A percentile compares a stretch with the other conserved stretches of the same genome.
Conservation (phyloP, 169 alveolate genomes). For the Hepatocystis sp. region DNA sequence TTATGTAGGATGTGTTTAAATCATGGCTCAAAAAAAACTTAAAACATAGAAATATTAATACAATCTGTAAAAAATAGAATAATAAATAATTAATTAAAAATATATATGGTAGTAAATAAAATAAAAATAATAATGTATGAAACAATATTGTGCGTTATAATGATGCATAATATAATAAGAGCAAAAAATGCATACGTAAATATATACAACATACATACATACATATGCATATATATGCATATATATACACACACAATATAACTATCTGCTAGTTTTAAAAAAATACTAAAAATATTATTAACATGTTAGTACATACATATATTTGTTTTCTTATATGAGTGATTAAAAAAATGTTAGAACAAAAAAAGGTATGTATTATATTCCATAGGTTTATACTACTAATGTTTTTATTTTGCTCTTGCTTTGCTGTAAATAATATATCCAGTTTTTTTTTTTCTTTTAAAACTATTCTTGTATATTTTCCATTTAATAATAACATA, state of each 20-base stretch:
- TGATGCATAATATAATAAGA: too few species aligned
- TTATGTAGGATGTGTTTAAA: background rate
- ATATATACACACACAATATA: background rate
- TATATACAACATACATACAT: background rate
- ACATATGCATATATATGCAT: background rate
- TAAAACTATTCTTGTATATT: conserved; percentile 53
- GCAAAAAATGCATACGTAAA: too few species aligned
- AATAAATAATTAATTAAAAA: background rate
- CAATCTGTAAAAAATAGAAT: conserved; percentile 10
- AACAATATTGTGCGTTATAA: too few species aligned
- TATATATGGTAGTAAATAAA: background rate
- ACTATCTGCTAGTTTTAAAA: too few species aligned
- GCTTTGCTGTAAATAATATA: background rate
- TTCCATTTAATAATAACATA: conserved; percentile 61
- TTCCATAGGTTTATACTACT: background rate
- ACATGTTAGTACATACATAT: conserved; percentile 1
- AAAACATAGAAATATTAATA: conserved; percentile 14
- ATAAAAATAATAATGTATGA: background rate
- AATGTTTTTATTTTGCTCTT: conserved; percentile 15
- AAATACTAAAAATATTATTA: too few species aligned
- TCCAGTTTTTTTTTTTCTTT: conserved; percentile 48
- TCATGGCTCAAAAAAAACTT: conserved; percentile 1
- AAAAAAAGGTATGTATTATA: background rate
- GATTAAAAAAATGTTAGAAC: conserved; percentile 4
- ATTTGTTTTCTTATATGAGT: conserved; percentile 14